Evolutionary conservation across 2,329 filamentous ascomycete genomes (phyloP), one percentile per base, ranked within the genome.

Genomic region (Aulographum hederae): DNA sequence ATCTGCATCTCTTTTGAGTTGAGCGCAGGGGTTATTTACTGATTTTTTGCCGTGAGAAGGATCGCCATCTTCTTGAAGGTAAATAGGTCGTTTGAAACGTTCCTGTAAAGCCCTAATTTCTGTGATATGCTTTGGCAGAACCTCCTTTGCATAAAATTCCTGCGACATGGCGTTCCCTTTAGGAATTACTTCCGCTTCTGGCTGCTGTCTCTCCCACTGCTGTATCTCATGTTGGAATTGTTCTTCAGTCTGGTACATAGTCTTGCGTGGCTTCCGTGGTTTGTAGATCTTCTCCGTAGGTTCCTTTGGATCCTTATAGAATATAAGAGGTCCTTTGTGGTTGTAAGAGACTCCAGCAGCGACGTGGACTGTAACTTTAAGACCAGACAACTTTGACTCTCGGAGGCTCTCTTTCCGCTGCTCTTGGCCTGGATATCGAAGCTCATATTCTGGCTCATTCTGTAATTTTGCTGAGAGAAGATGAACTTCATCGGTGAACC

Each of bases 121-220:
- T 12, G 32, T 26, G 27, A 34, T 31, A 17, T 32, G 17, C 8
- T 32, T 6, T 32, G 32, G 32, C 11, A 34, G 28, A 17, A 34
- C n/a, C 6, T 21, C 12, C 14, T 34, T 18, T 8, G 32, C 32
- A 32, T 34, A 34, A 19, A 19, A 34, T 14, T 15, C 19, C 18
- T 34, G 32, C 10, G 32, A 32, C 32, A 32, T 34, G 12, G 32
- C 18, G 19, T 34, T 34, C 6, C 32, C 32, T 25, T 34, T 31
- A 14, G 29, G 16, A 14, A 21, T 31, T 10, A 34, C 32, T n/a
- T 34, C 18, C 5, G 16, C 14, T 5, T 31, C 28, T 15, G 20
- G 32, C 13, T 25, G 21, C 10, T 10, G 10, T 25, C 10, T 13
- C 13, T 25, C 21, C 21, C 21, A 25, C 13, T 10, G 10, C 21